Conservation (phyloP, 768 basidiomycete species). For the Crassisporium funariophilum region DNA sequence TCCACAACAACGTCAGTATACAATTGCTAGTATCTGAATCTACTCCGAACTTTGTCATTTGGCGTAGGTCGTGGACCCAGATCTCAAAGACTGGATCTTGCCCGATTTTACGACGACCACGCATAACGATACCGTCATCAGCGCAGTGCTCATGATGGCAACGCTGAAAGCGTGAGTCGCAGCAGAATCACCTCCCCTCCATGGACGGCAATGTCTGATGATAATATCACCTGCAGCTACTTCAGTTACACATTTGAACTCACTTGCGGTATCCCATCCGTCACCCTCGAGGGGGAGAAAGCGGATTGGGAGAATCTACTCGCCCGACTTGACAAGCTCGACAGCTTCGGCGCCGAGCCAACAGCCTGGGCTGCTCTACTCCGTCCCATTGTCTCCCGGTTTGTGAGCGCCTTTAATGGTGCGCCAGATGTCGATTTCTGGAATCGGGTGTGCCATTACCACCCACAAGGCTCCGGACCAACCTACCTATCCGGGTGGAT, state of each 20-base stretch:
- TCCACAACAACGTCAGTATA: not conserved
- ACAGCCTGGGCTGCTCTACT: slow-evolving; percentile 41
- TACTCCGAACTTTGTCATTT: not conserved
- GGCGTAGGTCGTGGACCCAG: slow-evolving; percentile 16
- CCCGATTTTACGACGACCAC: slow-evolving; percentile 20
- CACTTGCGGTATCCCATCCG: slow-evolving; percentile 23
- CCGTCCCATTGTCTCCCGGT: slow-evolving; percentile 38
- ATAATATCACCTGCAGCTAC: slow-evolving; percentile 13
- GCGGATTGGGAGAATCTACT: slow-evolving; percentile 25
- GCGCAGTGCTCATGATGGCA: slow-evolving; percentile 22
- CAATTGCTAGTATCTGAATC: not conserved
- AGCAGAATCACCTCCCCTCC: not conserved
- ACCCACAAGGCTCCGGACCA: slow-evolving; percentile 20
- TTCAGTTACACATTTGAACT: slow-evolving; percentile 15
- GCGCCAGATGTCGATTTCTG: slow-evolving; percentile 38
- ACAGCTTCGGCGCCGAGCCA: slow-evolving; percentile 34
- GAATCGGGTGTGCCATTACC: slow-evolving; percentile 31
- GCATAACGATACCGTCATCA: slow-evolving; percentile 17
- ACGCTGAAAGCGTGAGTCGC: slow-evolving; percentile 13
- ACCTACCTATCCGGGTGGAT: slow-evolving; percentile 34
- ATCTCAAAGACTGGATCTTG: slow-evolving; percentile 18
- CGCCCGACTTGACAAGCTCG: slow-evolving; percentile 28
- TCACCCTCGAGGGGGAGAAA: slow-evolving; percentile 23
- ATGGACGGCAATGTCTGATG: not conserved
- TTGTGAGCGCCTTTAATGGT: slow-evolving; percentile 37